Evolutionary conservation across 805 yeast genomes (phyloP).

Genomic region (Candida khao-thaluensis): DNA sequence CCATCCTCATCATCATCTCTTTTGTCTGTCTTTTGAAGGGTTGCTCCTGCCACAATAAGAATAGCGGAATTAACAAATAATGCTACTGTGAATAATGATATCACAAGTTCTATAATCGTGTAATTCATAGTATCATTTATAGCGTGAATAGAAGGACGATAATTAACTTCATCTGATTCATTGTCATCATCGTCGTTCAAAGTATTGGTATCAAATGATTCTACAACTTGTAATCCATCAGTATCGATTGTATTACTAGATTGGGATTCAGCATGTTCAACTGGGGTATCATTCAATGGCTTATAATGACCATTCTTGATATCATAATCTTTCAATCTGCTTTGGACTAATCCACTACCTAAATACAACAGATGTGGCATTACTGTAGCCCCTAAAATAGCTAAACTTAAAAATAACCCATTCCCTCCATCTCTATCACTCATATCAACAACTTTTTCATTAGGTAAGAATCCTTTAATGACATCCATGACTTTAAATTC

Average conservation of each 20-base stretch:
- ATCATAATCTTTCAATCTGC: conserved; percentile 77
- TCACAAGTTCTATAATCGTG: conserved; percentile 39
- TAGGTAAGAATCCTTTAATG: conserved; percentile 65
- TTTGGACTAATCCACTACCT: conserved; percentile 86
- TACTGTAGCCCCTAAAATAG: conserved; percentile 89
- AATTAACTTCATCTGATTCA: conserved; percentile 16
- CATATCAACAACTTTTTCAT: conserved; percentile 38
- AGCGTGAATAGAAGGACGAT: conserved; percentile 42
- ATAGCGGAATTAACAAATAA: conserved; percentile 50
- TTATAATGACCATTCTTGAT: conserved; percentile 53
- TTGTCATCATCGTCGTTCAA: conserved; percentile 4
- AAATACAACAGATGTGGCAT: conserved; percentile 90
- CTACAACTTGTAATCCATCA: conserved; percentile 3
- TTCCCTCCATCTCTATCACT: conserved; percentile 49
- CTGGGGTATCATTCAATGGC: conserved; percentile 14
- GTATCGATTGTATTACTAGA: conserved; percentile 1
- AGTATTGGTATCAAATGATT: conserved; percentile 5
- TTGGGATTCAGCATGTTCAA: background rate
- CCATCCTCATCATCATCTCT: conserved; percentile 18
- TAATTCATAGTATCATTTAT: conserved; percentile 41
- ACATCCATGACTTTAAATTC: conserved; percentile 50
- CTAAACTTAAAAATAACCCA: conserved; percentile 75
- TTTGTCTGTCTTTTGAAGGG: conserved; percentile 43
- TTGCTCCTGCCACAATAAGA: conserved; percentile 87
- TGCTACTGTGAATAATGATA: conserved; percentile 42